Base-by-base conservation (phyloP, 768 basidiomycete species). In the Rubroboletus satanas region DNA sequence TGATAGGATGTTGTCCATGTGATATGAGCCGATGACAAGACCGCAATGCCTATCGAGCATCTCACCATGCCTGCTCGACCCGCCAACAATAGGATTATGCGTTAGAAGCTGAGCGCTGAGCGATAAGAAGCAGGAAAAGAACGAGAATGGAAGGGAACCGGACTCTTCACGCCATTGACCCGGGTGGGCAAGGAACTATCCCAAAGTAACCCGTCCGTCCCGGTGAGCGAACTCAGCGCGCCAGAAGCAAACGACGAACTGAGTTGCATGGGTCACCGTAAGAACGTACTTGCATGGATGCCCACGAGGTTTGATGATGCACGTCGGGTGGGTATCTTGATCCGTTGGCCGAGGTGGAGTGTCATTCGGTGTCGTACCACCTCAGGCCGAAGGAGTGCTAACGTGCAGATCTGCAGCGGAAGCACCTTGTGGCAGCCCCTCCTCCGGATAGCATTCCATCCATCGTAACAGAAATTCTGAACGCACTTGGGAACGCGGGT, bases 391-490 rank as follows among this genome's bases (percentile, higher is more conserved):
- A 1, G 21, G 15, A 2, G 21, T 21, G 21, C 15, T 17, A 21
- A 7, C 37, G 10, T 15, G 55, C 44, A 45, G 43, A 55, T 55
- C 54, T 32, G 14, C 12, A 33, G 23, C n/a, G 15, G 55, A 56
- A 56, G 53, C 45, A 18, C 36, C 29, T 48, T 32, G 37, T 38
- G 7, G 28, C 42, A 43, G 53, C n/a, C 23, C 21, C 21, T 51
- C 33, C 54, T 32, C 12, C 15, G 5, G 26, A 38, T 29, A 29
- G 15, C 18, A 23, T 26, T 26, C 21, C 18, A 1, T 23, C 26
- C 29, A 9, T 43, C 23, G 28, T 17, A 12, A 31, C 51, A 23
- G 50, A 52, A 29, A 23, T 7, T 36, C 31, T 45, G 41, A 42
- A 21, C 12, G 36, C 12, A 32, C 42, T n/a, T 18, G 9, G 6